Evolutionary conservation across 1,284 basidiomycete species (phyloP).

Genomic region (Apiotrichum veenhuisii): DNA sequence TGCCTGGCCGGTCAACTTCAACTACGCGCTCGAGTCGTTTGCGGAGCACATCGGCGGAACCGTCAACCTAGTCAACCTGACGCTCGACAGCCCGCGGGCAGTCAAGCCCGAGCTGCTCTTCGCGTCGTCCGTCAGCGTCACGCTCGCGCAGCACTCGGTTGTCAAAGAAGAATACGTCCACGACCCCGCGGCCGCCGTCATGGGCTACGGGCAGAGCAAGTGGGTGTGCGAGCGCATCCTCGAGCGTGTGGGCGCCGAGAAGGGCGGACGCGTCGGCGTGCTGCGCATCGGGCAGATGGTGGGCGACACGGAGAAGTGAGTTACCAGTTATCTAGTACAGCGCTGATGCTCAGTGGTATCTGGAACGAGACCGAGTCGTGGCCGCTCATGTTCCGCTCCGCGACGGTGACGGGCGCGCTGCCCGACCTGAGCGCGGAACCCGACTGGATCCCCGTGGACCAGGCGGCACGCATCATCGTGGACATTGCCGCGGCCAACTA

Average conservation of each 20-base stretch:
- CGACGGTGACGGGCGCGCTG: constrained; percentile 52
- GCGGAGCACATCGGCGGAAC: constrained; percentile 56
- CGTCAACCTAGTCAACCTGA: constrained; percentile 56
- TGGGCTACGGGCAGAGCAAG: constrained; percentile 61
- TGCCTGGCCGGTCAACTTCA: constrained; percentile 47
- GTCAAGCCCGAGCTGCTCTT: constrained; percentile 54
- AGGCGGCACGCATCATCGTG: constrained; percentile 55
- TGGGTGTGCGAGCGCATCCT: constrained; percentile 61
- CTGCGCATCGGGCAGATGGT: constrained; percentile 54
- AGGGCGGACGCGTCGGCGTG: constrained; percentile 25
- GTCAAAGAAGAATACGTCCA: constrained; percentile 30
- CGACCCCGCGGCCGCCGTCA: constrained; percentile 20
- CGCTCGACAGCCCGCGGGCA: constrained; percentile 16
- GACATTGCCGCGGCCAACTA: constrained; percentile 50
- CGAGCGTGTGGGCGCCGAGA: constrained; percentile 48
- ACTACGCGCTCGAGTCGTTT: constrained; percentile 51
- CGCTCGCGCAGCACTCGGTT: constrained; percentile 23
- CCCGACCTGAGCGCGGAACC: constrained; percentile 53
- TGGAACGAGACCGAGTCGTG: constrained; percentile 62
- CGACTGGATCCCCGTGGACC: constrained; percentile 61
- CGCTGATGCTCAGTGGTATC: constrained; percentile 52
- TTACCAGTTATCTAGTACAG: constrained; percentile 59
- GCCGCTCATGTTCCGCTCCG: constrained; percentile 50
- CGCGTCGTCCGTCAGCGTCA: constrained; percentile 56
- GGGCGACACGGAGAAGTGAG: constrained; percentile 57